A percentile compares a stretch with the other conserved stretches of the same genome.
Evolutionary conservation across 225 moss, liverwort and hornwort genomes (phyloP).

Genomic region (Straminergon stramineum): DNA sequence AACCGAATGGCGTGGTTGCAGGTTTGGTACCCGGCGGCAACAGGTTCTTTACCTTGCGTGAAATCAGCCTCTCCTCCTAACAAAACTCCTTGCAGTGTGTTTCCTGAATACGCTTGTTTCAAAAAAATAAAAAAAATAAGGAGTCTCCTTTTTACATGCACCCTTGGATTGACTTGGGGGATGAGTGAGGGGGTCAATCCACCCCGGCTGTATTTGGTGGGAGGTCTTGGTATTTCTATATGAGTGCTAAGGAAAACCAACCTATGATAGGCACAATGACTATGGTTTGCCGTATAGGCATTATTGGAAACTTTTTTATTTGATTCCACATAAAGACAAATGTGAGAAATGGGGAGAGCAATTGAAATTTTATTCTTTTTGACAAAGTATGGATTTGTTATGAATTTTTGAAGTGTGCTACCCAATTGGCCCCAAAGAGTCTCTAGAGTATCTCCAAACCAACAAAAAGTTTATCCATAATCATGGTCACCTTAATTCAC

Average conservation of each 20-base stretch:
- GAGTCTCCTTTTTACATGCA: too few relatives aligned
- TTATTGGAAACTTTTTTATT: neutral
- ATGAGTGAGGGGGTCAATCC: too few relatives aligned
- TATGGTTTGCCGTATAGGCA: neutral
- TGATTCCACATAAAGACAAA: neutral
- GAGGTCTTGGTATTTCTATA: neutral
- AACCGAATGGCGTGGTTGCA: too few relatives aligned
- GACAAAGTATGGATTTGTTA: neutral
- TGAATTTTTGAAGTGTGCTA: neutral
- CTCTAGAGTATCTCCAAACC: rapidly evolving
- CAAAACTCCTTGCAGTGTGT: too few relatives aligned
- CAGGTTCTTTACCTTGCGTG: too few relatives aligned
- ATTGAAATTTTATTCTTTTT: neutral
- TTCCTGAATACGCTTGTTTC: too few relatives aligned
- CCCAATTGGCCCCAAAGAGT: rapidly evolving
- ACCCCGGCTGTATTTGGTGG: neutral
- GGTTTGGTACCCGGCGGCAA: too few relatives aligned
- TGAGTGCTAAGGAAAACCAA: neutral
- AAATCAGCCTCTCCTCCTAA: too few relatives aligned
- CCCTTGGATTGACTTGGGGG: too few relatives aligned
- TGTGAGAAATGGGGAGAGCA: neutral
- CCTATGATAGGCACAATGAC: neutral
- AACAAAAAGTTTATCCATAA: neutral
- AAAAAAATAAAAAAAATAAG: too few relatives aligned
- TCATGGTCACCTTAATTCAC: neutral